Percentiles rank a stretch among this genome's conserved stretches.
Evolutionary conservation across 805 yeast genomes (phyloP).

Genomic region (Pichia cabralensis): DNA sequence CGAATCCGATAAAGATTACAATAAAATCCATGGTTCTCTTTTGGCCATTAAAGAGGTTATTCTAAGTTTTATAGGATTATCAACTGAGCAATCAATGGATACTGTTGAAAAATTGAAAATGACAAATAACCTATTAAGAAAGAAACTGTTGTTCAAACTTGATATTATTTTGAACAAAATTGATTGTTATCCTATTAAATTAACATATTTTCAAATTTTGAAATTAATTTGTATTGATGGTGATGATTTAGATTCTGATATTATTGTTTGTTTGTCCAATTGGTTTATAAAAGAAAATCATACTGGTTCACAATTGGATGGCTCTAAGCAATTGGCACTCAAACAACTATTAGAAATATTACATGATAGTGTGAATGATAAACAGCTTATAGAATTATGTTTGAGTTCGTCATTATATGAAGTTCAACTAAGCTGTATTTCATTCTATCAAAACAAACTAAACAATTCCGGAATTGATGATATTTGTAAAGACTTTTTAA

Average conservation of each 20-base stretch:
- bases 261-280: no score
- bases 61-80: conserved; percentile 4
- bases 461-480: not conserved
- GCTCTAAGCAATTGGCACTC: conserved; percentile 40
- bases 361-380: conserved; percentile 13
- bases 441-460: conserved; percentile 17
- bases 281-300: conserved; percentile 28
- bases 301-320: conserved; percentile 28
- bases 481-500: conserved; percentile 1
- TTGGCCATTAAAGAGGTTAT: conserved; percentile 36
- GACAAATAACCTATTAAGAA: conserved; percentile 2
- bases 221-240: no score
- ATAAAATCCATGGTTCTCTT: conserved; percentile 50
- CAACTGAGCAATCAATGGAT: conserved; percentile 1
- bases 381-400: conserved; percentile 23
- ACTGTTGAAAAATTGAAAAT: not conserved
- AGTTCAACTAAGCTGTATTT: conserved; percentile 34
- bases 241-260: no score
- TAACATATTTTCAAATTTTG: conserved; percentile 16
- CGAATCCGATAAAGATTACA: conserved; percentile 23
- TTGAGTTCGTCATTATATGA: conserved; percentile 33
- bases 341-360: conserved; percentile 25
- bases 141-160: conserved; percentile 12
- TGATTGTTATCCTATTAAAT: conserved; percentile 16
- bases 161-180: conserved; percentile 8